Evolutionary conservation across 2,329 filamentous ascomycete genomes (phyloP).

Genomic region (Aquanectria penicillioides): DNA sequence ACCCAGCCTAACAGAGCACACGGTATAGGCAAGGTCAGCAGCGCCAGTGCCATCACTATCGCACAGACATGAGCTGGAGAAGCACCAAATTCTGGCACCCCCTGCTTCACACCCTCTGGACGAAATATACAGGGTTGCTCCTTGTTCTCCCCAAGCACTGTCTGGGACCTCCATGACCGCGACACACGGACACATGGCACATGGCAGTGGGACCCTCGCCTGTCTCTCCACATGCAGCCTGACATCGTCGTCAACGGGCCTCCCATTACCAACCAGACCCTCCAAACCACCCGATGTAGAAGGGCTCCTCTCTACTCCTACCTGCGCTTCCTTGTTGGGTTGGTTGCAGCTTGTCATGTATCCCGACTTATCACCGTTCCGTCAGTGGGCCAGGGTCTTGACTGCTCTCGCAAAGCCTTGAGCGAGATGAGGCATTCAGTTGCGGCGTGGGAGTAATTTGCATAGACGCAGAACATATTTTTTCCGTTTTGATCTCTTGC

Average conservation of each 20-base stretch:
- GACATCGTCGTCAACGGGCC: conserved; percentile 33
- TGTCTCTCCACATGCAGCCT: conserved; percentile 35
- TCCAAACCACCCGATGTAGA: conserved; percentile 22
- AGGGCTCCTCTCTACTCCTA: conserved; percentile 7
- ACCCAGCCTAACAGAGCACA: neutral
- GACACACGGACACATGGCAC: conserved; percentile 39
- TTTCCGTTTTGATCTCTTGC: conserved; percentile 12
- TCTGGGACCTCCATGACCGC: conserved; percentile 32
- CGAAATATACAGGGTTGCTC: conserved; percentile 23
- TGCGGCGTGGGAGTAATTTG: conserved; percentile 32
- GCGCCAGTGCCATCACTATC: neutral
- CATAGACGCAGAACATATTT: conserved; percentile 24
- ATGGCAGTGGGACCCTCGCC: conserved; percentile 35
- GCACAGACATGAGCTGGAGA: neutral
- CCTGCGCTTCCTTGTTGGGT: conserved; percentile 26
- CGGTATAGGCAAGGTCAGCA: neutral
- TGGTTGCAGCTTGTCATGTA: conserved; percentile 29
- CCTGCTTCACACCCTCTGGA: conserved; percentile 7
- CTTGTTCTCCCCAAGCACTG: conserved; percentile 27
- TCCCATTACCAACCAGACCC: conserved; percentile 24
- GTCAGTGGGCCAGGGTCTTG: conserved; percentile 22
- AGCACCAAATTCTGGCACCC: neutral
- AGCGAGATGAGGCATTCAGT: conserved; percentile 27
- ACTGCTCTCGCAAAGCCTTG: conserved; percentile 19
- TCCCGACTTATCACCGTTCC: conserved; percentile 21